These are phyloP conservation scores for Yamadazyma mexicana DNA, from an alignment of 1,139 yeast genomes.

Conservation along the genomic window DNA sequence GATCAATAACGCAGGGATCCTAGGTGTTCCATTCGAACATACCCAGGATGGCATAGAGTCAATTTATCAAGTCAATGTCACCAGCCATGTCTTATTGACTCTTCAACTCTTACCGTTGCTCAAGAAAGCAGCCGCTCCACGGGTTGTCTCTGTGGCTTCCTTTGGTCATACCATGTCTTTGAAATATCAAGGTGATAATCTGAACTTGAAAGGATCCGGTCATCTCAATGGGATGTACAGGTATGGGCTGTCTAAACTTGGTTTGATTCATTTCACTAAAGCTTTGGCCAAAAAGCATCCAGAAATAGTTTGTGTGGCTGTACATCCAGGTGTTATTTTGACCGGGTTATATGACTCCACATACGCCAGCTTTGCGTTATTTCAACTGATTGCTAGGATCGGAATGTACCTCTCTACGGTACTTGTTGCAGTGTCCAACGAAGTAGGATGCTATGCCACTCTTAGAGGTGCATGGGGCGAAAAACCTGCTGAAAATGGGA, in stretches of 20 bases:
- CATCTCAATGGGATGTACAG: too few relatives aligned
- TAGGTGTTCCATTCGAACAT: slow-evolving; percentile 37
- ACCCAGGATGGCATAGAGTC: slow-evolving; percentile 42
- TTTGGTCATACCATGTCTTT: slow-evolving; percentile 31
- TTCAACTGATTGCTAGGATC: slow-evolving; percentile 23
- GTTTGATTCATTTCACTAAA: slow-evolving; percentile 31
- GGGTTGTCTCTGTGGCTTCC: slow-evolving; percentile 36
- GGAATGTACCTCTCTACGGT: slow-evolving; percentile 14
- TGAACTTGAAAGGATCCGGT: slow-evolving; percentile 26
- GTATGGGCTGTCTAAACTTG: slow-evolving; percentile 37
- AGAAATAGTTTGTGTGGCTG: slow-evolving; percentile 31
- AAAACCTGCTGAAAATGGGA: slow-evolving; percentile 30
- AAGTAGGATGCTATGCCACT: slow-evolving; percentile 37
- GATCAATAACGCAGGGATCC: slow-evolving; percentile 44
- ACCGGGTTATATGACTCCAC: slow-evolving; percentile 34
- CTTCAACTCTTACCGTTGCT: slow-evolving; percentile 30
- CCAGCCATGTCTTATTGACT: slow-evolving; percentile 36
- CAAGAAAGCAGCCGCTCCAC: slow-evolving; percentile 25
- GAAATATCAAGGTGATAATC: slow-evolving; percentile 26
- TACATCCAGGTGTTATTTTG: slow-evolving; percentile 45
- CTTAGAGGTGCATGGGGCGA: slow-evolving; percentile 37
- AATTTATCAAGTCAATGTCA: slow-evolving; percentile 43
- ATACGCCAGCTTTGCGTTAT: slow-evolving; percentile 4
- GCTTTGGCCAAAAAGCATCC: slow-evolving; percentile 30
- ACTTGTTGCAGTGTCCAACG: slow-evolving; percentile 28